Evolutionary conservation across 352 stramenopile species (phyloP).

Genomic region (Poterioochromonas sp.): DNA sequence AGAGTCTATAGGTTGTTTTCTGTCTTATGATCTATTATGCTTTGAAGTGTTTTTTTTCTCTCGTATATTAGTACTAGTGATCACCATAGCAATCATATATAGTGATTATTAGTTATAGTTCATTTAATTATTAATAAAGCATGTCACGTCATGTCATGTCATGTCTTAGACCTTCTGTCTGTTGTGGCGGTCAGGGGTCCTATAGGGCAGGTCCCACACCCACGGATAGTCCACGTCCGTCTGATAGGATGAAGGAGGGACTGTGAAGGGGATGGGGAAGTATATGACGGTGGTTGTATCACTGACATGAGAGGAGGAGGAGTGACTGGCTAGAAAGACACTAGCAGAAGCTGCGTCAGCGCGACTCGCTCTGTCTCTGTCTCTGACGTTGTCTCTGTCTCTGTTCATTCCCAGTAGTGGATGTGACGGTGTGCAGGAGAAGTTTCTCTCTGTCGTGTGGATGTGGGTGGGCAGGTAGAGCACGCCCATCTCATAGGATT

Average conservation of each 20-base stretch:
- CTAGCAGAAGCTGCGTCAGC: too few species aligned
- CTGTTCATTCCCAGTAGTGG: neutral
- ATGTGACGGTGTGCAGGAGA: neutral
- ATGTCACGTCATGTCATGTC: too few species aligned
- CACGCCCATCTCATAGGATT: slow-evolving; percentile 7
- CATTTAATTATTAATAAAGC: too few species aligned
- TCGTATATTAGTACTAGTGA: too few species aligned
- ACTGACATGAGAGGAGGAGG: neutral
- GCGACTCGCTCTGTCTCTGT: neutral
- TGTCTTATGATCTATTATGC: too few species aligned
- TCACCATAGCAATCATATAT: too few species aligned
- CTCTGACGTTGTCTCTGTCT: neutral
- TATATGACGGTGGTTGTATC: neutral
- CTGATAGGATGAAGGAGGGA: neutral
- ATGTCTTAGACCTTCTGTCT: too few species aligned
- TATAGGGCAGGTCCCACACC: neutral
- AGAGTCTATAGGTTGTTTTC: too few species aligned
- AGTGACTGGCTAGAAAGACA: neutral
- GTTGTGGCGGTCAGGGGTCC: neutral
- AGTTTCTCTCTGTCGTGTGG: neutral
- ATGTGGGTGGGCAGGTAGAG: neutral
- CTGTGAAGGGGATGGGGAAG: neutral
- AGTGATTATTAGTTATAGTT: too few species aligned
- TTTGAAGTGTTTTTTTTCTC: too few species aligned
- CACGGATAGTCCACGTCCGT: neutral